phyloP scores from a whole-genome alignment of 75 land plant species.

The Larix kaempferi region DNA sequence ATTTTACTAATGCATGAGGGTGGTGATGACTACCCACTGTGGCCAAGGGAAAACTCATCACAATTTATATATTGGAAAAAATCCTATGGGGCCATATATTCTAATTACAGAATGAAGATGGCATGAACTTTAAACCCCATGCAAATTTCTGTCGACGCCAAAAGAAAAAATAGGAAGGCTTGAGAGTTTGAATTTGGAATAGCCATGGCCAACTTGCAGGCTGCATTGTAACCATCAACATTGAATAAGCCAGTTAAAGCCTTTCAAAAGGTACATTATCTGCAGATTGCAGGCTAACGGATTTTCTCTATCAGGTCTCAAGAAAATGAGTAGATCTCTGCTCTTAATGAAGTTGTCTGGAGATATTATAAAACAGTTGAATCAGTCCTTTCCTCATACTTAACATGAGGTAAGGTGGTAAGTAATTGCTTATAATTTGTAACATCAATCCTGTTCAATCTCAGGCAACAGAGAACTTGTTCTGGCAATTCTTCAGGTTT shows the following conservation, averaged over 20 bases:
- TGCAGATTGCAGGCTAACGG: neutral
- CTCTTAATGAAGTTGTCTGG: neutral
- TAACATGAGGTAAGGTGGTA: constrained; percentile 1
- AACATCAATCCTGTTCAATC: constrained; percentile 58
- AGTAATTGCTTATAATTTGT: constrained; percentile 28
- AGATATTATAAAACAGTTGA: neutral
- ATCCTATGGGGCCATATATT: no score
- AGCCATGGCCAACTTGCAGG: neutral
- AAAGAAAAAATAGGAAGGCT: neutral
- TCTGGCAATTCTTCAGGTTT: constrained; percentile 75
- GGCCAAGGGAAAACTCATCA: no score
- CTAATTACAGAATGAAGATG: neutral
- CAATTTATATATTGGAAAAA: no score
- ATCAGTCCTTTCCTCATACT: constrained; percentile 6
- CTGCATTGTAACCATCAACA: neutral
- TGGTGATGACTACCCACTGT: no score
- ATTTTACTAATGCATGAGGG: no score
- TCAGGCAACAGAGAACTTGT: constrained; percentile 53
- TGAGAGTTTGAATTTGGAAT: neutral
- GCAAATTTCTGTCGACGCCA: neutral
- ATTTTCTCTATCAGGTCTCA: neutral
- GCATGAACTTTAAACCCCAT: neutral
- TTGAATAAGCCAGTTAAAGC: neutral
- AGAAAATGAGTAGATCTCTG: neutral
- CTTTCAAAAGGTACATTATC: neutral